Conservation (phyloP, 257 asterid species). For the Gentiana straminea region DNA sequence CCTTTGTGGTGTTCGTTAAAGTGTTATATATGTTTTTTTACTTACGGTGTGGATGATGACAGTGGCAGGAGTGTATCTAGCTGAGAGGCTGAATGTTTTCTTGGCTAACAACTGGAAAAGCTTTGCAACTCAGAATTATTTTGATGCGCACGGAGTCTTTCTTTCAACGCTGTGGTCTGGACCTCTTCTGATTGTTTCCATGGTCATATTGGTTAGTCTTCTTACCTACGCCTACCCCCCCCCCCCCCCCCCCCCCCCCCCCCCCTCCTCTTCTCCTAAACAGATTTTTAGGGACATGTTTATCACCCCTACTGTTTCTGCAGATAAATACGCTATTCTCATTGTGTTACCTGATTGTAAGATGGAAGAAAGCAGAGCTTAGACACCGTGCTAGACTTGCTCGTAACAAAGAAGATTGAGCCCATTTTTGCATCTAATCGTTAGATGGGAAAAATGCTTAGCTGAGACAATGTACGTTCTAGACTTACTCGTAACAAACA, state of each 20-base stretch:
- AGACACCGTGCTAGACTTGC: slow-evolving; percentile 84
- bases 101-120: slow-evolving; percentile 80
- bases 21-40: no score
- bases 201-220: slow-evolving; percentile 61
- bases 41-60: slow-evolving; percentile 12
- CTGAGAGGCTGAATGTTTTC: slow-evolving; percentile 61
- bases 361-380: slow-evolving; percentile 88
- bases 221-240: no score
- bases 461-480: no score
- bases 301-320: slow-evolving; percentile 3
- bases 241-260: no score
- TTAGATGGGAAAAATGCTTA: no score
- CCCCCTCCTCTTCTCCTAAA: no score
- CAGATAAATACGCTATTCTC: slow-evolving; percentile 90
- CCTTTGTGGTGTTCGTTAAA: no score
- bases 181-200: slow-evolving; percentile 68
- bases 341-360: slow-evolving; percentile 65
- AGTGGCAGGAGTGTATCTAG: slow-evolving; percentile 86
- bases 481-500: no score
- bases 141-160: slow-evolving; percentile 70
- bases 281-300: no score
- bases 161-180: slow-evolving; percentile 96
- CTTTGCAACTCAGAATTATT: slow-evolving; percentile 90
- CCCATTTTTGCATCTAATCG: not conserved
- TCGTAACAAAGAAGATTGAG: slow-evolving; percentile 52